Conservation (phyloP, 75 land plant genomes). For the Selaginella moellendorffii region DNA sequence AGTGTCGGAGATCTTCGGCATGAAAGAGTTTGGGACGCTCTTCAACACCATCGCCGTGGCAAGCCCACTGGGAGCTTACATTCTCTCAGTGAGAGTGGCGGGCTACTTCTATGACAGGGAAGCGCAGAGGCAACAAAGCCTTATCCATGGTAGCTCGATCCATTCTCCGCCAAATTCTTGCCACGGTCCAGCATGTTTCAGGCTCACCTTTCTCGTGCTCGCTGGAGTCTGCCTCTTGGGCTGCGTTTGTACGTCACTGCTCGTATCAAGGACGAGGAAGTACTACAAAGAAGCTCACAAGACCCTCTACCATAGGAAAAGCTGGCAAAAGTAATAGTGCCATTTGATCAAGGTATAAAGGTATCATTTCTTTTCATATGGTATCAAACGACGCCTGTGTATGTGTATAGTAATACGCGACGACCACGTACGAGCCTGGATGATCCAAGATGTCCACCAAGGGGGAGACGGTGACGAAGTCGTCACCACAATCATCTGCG, state of each 20-base stretch:
- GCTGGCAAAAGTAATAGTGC: too few species aligned
- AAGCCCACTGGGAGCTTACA: slow-evolving; percentile 71
- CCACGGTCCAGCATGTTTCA: neutral
- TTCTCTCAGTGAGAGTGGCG: slow-evolving; percentile 67
- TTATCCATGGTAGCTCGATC: too few species aligned
- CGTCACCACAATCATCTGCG: too few species aligned
- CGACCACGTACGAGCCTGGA: too few species aligned
- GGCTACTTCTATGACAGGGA: slow-evolving; percentile 88
- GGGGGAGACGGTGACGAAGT: too few species aligned
- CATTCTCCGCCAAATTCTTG: neutral
- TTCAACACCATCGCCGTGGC: slow-evolving; percentile 81
- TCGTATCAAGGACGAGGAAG: neutral
- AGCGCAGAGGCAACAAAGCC: slow-evolving; percentile 34
- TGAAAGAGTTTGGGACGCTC: slow-evolving; percentile 64
- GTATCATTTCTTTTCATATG: too few species aligned
- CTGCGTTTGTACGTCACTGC: neutral
- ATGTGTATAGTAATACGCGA: too few species aligned
- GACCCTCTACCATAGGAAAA: too few species aligned
- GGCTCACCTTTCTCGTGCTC: neutral
- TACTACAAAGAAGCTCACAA: neutral
- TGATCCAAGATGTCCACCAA: too few species aligned
- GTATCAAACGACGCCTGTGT: too few species aligned
- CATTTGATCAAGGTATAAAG: too few species aligned
- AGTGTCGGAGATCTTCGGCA: slow-evolving; percentile 77
- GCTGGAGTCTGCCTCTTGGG: neutral